Evolutionary conservation across 2,329 filamentous ascomycete species (phyloP).

Genomic region (Hypoxylon sp.): DNA sequence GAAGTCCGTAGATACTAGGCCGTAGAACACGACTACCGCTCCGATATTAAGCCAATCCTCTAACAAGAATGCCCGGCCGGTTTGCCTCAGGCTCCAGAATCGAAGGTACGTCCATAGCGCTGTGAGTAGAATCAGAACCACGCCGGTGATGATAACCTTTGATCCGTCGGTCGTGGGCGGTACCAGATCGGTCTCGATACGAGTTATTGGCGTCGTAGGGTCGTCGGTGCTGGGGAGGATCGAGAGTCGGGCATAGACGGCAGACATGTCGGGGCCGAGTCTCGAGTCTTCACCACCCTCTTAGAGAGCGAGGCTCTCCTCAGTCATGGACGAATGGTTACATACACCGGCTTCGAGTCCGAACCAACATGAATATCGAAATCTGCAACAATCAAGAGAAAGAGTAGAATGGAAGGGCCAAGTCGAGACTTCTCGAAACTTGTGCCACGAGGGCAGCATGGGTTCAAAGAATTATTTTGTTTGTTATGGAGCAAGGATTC

Average conservation of each 20-base stretch:
- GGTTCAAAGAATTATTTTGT: conserved; percentile 31
- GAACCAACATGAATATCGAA: background rate
- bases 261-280: conserved; percentile 31
- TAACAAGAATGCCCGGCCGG: conserved; percentile 31
- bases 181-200: conserved; percentile 37
- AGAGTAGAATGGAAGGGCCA: conserved; percentile 12
- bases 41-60: conserved; percentile 42
- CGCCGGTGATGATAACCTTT: conserved; percentile 34
- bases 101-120: conserved; percentile 44
- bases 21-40: conserved; percentile 40
- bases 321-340: conserved; percentile 13
- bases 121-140: conserved; percentile 33
- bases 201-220: conserved; percentile 12
- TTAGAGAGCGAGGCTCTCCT: conserved; percentile 31
- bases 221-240: conserved; percentile 22
- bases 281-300: conserved; percentile 14
- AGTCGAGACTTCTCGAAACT: conserved; percentile 21
- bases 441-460: conserved; percentile 25
- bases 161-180: conserved; percentile 36
- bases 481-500: conserved; percentile 32
- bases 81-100: conserved; percentile 40
- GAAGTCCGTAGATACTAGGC: conserved; percentile 38
- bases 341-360: conserved; percentile 24
- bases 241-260: conserved; percentile 32
- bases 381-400: conserved; percentile 18